Evolutionary conservation across 225 moss, liverwort and hornwort species (phyloP), one percentile per base, ranked within the genome.

Genomic region (Neckera pumila): DNA sequence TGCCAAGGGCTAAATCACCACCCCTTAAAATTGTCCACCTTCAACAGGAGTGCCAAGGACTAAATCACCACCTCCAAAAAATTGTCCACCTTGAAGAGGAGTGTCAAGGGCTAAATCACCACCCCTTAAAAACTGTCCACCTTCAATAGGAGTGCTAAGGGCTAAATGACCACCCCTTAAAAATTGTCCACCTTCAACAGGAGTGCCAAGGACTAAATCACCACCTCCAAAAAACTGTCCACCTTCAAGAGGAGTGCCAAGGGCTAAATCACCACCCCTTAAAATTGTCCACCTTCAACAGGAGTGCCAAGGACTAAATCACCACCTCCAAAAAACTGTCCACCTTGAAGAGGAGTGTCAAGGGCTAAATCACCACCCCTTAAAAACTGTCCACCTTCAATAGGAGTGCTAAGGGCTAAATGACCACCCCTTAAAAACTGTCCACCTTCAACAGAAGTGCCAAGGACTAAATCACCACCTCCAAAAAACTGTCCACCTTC

Each of bases 131-230:
- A 38, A 9, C 13, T 22, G 19, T n/a, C 3, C 1, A 1, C n/a
- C 3, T 1, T n/a, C 4, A 7, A 2, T 0, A 67, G 1, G 21
- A 12, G 2, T 0, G 0, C 21, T 12, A 67, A 67, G 7, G 6
- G 21, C 0, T 67, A 6, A 22, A 67, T 40, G 25, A 25, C 25
- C 1, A 25, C 14, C 14, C 12, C 0, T 0, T 4, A 14, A 40
- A 21, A 12, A 8, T 22, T 7, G 10, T 38, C 6, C 1, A 1
- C 23, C 2, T 2, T 69, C 3, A 5, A 3, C 0, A 69, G 1
- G 22, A 22, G 4, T 0, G 0, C 22, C 22, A 38, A 69, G 6
- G 12, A 21, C 0, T 69, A 2, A 13, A 69, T n/a, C 21, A 36
- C 20, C 2, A 36, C 20, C 11, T 2, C 20, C 4, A 53, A 53